Percentiles rank a stretch among this genome's conserved stretches.
Conservation (phyloP, 495 filamentous ascomycete species). For the Paragyromitra xinjiangensis region DNA sequence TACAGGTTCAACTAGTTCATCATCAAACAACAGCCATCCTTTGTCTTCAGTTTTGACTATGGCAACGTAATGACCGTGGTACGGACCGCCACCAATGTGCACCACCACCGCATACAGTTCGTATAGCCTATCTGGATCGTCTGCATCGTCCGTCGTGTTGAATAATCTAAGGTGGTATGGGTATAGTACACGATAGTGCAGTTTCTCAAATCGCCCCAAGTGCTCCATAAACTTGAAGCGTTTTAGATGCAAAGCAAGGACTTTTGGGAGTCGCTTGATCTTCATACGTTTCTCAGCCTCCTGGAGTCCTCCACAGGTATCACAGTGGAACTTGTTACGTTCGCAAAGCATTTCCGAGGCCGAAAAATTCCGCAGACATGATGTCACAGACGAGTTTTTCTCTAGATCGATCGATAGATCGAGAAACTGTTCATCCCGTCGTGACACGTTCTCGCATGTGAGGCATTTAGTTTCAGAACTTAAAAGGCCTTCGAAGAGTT, state of each 20-base stretch:
- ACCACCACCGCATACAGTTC: conserved; percentile 99
- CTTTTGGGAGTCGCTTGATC: conserved; percentile 91
- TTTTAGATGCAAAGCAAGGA: conserved; percentile 91
- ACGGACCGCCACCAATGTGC: conserved; percentile 96
- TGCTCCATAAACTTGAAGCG: conserved; percentile 98
- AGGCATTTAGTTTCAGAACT: conserved; percentile 97
- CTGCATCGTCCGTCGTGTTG: conserved; percentile 96
- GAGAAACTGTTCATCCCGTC: conserved; percentile 92
- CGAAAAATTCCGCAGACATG: conserved; percentile 93
- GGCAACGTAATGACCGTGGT: conserved; percentile 96
- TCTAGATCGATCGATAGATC: conserved; percentile 96
- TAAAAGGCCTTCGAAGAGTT: conserved; percentile 92
- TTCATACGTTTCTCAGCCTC: conserved; percentile 99
- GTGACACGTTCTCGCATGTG: conserved; percentile 94
- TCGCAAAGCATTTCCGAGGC: conserved; percentile 99
- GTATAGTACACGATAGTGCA: conserved; percentile 96
- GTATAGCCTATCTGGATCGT: conserved; percentile 93
- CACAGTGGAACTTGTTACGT: conserved; percentile 97
- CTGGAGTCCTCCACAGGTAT: conserved; percentile 94
- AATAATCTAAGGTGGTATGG: conserved; percentile 95
- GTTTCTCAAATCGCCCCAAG: conserved; percentile 88
- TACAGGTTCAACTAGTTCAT: conserved; percentile 97
- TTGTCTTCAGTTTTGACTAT: conserved; percentile 97
- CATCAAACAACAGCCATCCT: conserved; percentile 95
- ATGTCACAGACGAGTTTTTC: conserved; percentile 94